Conservation (phyloP, 176 grass and related monocot genomes). For the Hordeum vulgare region MorexV3_pseudomolecules_assembly NC_058523.1:561090267-561090766, state of each 20-base stretch:
- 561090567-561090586: not conserved
- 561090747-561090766: conserved; percentile 69
- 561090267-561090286: conserved; percentile 65
- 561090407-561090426: conserved; percentile 54
- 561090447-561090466: conserved; percentile 69
- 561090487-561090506: conserved; percentile 67
- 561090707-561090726: conserved; percentile 73
- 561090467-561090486: conserved; percentile 73
- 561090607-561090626: conserved; percentile 79
- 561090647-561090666: conserved; percentile 71
- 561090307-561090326: conserved; percentile 66
- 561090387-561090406: conserved; percentile 59
- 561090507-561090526: conserved; percentile 12
- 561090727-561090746: conserved; percentile 69
- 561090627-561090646: conserved; percentile 64
- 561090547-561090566: no score
- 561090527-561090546: not conserved
- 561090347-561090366: conserved; percentile 92
- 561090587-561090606: conserved; percentile 88
- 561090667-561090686: conserved; percentile 70
- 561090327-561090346: conserved; percentile 84
- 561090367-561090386: conserved; percentile 79
- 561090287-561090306: conserved; percentile 59
- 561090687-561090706: conserved; percentile 72
- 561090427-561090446: conserved; percentile 58